phyloP scores from a whole-genome alignment of 768 basidiomycete genomes.

The Rhodotorula toruloides region DNA sequence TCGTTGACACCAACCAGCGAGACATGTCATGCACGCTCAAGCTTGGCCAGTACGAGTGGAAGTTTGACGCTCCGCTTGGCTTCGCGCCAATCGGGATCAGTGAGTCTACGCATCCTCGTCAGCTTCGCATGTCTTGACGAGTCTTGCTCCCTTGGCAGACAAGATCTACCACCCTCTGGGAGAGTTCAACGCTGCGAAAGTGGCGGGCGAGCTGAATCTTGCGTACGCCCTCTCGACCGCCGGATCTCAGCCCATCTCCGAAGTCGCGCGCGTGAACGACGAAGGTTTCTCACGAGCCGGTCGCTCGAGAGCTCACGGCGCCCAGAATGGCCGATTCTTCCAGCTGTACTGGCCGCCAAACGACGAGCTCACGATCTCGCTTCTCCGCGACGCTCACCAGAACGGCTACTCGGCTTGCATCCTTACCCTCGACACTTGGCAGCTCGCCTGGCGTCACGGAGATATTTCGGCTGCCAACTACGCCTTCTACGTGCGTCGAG shows the following conservation, averaged over 20 bases:
- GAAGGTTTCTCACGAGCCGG: constrained; percentile 9
- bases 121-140: constrained; percentile 44
- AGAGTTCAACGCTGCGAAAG: constrained; percentile 65
- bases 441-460: constrained; percentile 30
- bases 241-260: constrained; percentile 65
- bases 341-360: constrained; percentile 59
- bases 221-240: constrained; percentile 74
- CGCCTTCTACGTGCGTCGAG: constrained; percentile 13
- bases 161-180: constrained; percentile 65
- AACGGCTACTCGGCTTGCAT: constrained; percentile 51
- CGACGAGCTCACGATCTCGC: constrained; percentile 54
- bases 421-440: constrained; percentile 31
- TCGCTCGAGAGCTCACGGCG: not conserved
- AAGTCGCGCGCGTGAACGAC: constrained; percentile 66
- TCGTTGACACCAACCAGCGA: constrained; percentile 55
- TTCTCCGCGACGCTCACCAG: constrained; percentile 53
- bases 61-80: constrained; percentile 54
- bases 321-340: constrained; percentile 50
- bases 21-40: constrained; percentile 46
- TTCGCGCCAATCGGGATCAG: constrained; percentile 67
- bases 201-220: constrained; percentile 59
- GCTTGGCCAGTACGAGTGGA: constrained; percentile 43
- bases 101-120: not conserved
- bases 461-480: constrained; percentile 48
- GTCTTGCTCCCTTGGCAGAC: not conserved